phyloP scores from a whole-genome alignment of 371 early-diverging fungal species.

The Quaeritorhiza haematococci region DNA sequence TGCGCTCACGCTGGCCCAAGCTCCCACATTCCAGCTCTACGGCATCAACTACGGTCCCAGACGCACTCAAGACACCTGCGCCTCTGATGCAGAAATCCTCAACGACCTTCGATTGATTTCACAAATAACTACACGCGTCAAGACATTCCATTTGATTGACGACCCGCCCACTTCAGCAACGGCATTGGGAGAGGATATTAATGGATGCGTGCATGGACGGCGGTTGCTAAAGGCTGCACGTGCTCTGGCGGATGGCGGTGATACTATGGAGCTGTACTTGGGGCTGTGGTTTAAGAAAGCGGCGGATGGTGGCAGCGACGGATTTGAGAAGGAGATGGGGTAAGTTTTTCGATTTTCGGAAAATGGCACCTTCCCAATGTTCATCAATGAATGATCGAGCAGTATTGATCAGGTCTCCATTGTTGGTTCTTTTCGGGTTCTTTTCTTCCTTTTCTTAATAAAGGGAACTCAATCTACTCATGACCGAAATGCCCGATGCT shows the following conservation, averaged over 20 bases:
- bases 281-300: neutral
- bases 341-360: too few species aligned
- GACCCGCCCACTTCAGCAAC: neutral
- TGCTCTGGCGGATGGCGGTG: neutral
- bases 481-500: neutral
- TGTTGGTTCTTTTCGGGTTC: too few species aligned
- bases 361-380: too few species aligned
- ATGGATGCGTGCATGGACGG: neutral
- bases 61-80: neutral
- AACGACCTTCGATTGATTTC: neutral
- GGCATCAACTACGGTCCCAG: constrained; percentile 1
- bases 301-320: neutral
- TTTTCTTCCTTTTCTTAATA: neutral
- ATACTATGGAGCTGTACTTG: neutral
- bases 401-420: too few species aligned
- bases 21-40: too few species aligned
- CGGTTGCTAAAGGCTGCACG: neutral
- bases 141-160: neutral
- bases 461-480: neutral
- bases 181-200: neutral
- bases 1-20: too few species aligned
- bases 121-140: neutral
- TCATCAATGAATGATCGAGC: too few species aligned
- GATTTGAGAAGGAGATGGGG: neutral
- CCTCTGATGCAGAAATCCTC: neutral